A percentile compares a stretch with the other conserved stretches of the same genome.
Evolutionary conservation across 2,329 filamentous ascomycete genomes (phyloP).

Genomic region (Fusarium torulosum): DNA sequence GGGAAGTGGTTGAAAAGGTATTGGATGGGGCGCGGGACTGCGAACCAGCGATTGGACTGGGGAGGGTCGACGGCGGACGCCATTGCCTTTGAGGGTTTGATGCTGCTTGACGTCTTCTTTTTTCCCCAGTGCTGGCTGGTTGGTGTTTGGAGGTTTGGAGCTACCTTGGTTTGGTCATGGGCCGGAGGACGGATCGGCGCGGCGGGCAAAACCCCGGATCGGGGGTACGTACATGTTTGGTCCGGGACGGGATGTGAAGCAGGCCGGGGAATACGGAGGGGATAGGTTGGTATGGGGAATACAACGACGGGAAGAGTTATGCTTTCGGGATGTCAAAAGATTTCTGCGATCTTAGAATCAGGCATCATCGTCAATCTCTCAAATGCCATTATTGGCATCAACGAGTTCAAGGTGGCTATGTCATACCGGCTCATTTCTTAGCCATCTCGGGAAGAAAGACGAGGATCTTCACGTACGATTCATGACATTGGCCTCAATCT

Average conservation of each 20-base stretch:
- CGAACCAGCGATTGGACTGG: slow-evolving; percentile 58
- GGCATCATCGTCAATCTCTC: neutral
- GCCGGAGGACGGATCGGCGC: slow-evolving; percentile 33
- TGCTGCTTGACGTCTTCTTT: neutral
- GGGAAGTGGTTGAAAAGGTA: slow-evolving; percentile 88
- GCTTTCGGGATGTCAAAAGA: no score
- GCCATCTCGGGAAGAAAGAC: neutral
- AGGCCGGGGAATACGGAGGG: slow-evolving; percentile 11
- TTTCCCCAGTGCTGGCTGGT: neutral
- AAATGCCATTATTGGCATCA: neutral
- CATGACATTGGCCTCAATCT: slow-evolving; percentile 5
- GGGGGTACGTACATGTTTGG: slow-evolving; percentile 33
- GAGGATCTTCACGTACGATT: slow-evolving; percentile 4
- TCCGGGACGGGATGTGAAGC: neutral
- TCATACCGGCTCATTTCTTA: slow-evolving; percentile 1
- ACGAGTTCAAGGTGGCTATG: neutral
- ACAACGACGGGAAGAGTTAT: neutral
- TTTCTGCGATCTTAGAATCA: neutral
- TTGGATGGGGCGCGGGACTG: slow-evolving; percentile 81
- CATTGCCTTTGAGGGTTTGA: slow-evolving; percentile 22
- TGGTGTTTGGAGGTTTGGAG: slow-evolving; percentile 7
- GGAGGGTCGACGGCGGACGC: slow-evolving; percentile 24
- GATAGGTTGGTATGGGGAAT: neutral
- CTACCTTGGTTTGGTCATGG: slow-evolving; percentile 1
- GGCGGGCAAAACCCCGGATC: slow-evolving; percentile 40